Conservation (phyloP, 1,139 yeast species). For the Diutina neorugosa region DNA sequence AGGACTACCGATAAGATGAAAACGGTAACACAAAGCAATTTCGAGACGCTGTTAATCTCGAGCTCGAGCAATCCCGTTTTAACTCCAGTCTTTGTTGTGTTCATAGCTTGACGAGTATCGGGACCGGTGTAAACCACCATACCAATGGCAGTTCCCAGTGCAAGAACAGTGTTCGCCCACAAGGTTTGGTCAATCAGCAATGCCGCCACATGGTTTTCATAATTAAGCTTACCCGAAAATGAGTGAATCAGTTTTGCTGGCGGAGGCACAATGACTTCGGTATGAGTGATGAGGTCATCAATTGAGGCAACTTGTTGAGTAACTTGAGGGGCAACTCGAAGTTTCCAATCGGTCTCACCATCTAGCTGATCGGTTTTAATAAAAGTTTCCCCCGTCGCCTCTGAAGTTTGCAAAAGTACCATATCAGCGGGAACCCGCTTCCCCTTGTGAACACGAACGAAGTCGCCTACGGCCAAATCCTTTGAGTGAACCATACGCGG, state of each 20-base stretch:
- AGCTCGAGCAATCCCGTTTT: constrained; percentile 83
- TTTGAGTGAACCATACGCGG: constrained; percentile 40
- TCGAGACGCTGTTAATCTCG: constrained; percentile 82
- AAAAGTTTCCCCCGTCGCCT: constrained; percentile 70
- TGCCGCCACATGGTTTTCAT: constrained; percentile 47
- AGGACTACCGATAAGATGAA: constrained; percentile 64
- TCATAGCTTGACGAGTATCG: constrained; percentile 91
- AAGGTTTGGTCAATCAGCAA: constrained; percentile 80
- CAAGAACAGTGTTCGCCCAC: constrained; percentile 97
- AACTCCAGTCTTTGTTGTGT: constrained; percentile 81
- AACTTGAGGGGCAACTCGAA: constrained; percentile 60
- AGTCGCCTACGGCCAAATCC: constrained; percentile 73
- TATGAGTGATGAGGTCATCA: constrained; percentile 19
- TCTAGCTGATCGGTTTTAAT: constrained; percentile 95
- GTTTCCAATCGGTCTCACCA: constrained; percentile 99
- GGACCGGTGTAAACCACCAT: constrained; percentile 81
- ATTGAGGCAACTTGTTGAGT: constrained; percentile 46
- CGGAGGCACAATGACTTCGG: constrained; percentile 53
- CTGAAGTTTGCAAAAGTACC: constrained; percentile 69
- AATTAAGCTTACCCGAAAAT: constrained; percentile 62
- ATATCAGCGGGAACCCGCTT: constrained; percentile 89
- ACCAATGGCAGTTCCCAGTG: constrained; percentile 86
- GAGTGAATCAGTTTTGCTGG: constrained; percentile 79
- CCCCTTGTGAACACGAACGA: constrained; percentile 73
- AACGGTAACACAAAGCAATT: constrained; percentile 79